A percentile compares a stretch with the other conserved stretches of the same genome.
phyloP scores from a whole-genome alignment of 106 monocot genomes.

The Amphibolis antarctica region DNA sequence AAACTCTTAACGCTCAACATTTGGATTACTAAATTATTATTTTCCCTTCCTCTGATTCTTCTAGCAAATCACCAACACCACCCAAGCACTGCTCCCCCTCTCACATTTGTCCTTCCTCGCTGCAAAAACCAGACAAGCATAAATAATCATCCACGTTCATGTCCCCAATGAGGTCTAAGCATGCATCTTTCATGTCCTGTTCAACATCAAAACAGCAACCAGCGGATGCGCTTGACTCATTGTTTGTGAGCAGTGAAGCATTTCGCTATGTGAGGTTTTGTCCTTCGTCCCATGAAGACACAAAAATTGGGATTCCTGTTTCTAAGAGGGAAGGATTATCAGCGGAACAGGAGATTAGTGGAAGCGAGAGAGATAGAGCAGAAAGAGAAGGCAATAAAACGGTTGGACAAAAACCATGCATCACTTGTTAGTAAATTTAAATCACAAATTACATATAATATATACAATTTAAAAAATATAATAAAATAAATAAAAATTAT shows the following conservation, averaged over 20 bases:
- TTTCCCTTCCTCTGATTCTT: conserved; percentile 67
- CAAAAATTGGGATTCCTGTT: too few species aligned
- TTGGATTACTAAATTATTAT: too few species aligned
- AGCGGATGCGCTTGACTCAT: not conserved
- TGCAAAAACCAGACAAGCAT: conserved; percentile 43
- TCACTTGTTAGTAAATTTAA: too few species aligned
- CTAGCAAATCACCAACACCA: conserved; percentile 3
- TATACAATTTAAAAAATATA: too few species aligned
- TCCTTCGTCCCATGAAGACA: conserved; percentile 1
- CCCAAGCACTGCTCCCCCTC: not conserved
- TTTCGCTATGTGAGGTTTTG: not conserved
- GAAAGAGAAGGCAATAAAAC: too few species aligned
- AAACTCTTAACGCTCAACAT: too few species aligned
- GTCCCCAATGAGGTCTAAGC: conserved; percentile 41
- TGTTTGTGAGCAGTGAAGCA: not conserved
- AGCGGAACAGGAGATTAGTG: too few species aligned
- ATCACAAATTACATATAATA: too few species aligned
- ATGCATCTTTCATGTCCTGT: conserved; percentile 43
- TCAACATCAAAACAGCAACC: conserved; percentile 31
- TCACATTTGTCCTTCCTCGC: conserved; percentile 10
- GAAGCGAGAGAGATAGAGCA: too few species aligned
- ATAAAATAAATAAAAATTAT: too few species aligned
- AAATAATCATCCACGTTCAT: conserved; percentile 68
- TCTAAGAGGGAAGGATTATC: not conserved
- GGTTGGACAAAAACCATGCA: too few species aligned